Evolutionary conservation across 208 protist genomes (phyloP), one percentile per base, ranked within the genome.

Genomic region (Leishmania tarentolae): DNA sequence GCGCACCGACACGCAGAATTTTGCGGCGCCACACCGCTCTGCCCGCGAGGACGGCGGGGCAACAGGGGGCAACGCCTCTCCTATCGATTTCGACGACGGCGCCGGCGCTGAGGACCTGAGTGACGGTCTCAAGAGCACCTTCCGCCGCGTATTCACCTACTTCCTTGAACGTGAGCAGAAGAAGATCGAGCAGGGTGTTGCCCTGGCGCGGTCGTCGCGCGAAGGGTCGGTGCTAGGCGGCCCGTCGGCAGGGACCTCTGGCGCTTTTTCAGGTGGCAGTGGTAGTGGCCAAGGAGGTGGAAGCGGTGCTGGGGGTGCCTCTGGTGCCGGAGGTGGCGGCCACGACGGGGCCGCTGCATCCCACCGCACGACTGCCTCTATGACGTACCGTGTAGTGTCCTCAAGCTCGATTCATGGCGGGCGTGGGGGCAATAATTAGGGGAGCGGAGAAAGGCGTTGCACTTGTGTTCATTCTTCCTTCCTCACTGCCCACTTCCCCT

Each of bases 161-260:
- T 94, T 94, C 59, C 71, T 93, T 15, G 88, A 93, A 81, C 84
- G 85, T 35, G 88, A 93, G 78, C 87, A 91, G 78, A 84, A 84
- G 46, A 86, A 84, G 44, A 93, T 93, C 24, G 84, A 93, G 69
- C 81, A 86, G 52, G 88, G 91, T 61, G 90, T 93, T 24, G 88
- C 87, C 3, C 83, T 86, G 2, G 81, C 87, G 37, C 86, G 90
- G 3, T 82, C 75, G 37, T 77, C 77, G 37, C 79, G 81, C 57
- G 86, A 86, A 42, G 81, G 61, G 19, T 77, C 80, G 31, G 53
- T 75, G 31, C 63, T 70, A 42, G 46, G 77, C 11, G 70, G 7
- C 21, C 19, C 69, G 0, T 50, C 78, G 24, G 59, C 65, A 35
- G 75, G 69, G 59, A 31, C 73, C 37, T 35, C 63, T 42, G 69